phyloP scores from a whole-genome alignment of 208 protist genomes.

The Porcisia deanei region DNA sequence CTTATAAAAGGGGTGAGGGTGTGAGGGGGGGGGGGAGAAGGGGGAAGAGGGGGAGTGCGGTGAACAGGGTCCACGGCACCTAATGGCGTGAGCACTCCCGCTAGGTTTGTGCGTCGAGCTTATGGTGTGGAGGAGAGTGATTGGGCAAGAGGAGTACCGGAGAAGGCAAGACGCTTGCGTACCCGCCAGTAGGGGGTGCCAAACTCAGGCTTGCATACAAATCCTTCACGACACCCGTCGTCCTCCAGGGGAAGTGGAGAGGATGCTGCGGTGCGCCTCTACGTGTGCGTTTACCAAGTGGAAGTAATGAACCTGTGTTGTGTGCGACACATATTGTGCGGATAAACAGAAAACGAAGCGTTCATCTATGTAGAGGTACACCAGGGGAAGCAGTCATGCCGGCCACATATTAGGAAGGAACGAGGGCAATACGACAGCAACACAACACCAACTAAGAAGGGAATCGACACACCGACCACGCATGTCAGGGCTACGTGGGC shows the following conservation, averaged over 20 bases:
- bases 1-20: background rate
- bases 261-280: background rate
- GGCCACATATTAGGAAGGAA: background rate
- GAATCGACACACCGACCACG: background rate
- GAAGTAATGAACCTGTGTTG: background rate
- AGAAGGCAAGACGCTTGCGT: background rate
- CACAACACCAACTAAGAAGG: background rate
- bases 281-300: background rate
- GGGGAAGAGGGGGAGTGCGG: background rate
- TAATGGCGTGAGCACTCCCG: background rate
- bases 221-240: background rate
- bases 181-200: background rate
- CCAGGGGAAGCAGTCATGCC: constrained; percentile 2
- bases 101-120: background rate
- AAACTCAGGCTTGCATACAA: background rate
- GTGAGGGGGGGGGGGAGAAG: background rate
- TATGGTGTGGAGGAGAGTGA: background rate
- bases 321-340: background rate
- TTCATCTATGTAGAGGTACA: background rate
- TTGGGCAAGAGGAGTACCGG: background rate
- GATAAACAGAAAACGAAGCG: background rate
- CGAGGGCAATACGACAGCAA: background rate
- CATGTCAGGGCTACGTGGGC: constrained; percentile 26
- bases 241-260: background rate
- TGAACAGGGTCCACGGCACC: background rate